Evolutionary conservation across 441 rosid species (phyloP).

Genomic region (Dalechampia spathulata): DNA sequence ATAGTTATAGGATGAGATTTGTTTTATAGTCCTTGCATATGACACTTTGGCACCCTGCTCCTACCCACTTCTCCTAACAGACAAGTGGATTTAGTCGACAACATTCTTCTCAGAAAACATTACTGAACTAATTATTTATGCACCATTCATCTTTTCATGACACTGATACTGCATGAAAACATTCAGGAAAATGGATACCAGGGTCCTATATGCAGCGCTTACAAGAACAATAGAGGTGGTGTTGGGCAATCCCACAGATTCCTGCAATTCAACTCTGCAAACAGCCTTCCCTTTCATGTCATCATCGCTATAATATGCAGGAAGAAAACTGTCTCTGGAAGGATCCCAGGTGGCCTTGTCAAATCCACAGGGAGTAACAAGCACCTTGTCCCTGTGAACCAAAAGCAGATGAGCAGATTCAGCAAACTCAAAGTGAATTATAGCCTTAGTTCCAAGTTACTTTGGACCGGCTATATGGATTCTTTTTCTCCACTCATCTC

Average conservation of each 20-base stretch:
- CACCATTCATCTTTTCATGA: too few relatives aligned
- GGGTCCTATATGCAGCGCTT: constrained; percentile 21
- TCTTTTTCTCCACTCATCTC: too few relatives aligned
- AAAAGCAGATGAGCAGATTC: constrained; percentile 4
- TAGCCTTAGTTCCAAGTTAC: too few relatives aligned
- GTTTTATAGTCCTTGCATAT: too few relatives aligned
- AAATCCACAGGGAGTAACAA: constrained; percentile 51
- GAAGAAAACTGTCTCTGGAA: constrained; percentile 50
- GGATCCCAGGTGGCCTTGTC: constrained; percentile 66
- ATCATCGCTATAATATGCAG: constrained; percentile 42
- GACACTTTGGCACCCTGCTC: too few relatives aligned
- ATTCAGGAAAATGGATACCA: not conserved
- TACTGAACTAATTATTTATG: too few relatives aligned
- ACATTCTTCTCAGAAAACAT: too few relatives aligned
- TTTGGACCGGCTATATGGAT: too few relatives aligned
- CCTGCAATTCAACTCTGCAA: constrained; percentile 52
- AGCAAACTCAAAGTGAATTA: too few relatives aligned
- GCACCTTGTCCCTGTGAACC: constrained; percentile 57
- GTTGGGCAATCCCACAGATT: constrained; percentile 34
- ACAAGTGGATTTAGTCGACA: too few relatives aligned
- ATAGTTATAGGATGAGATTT: too few relatives aligned
- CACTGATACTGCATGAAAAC: not conserved
- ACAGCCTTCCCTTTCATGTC: constrained; percentile 52
- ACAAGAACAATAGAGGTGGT: constrained; percentile 42
- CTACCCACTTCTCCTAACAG: too few relatives aligned